Evolutionary conservation across 495 filamentous ascomycete genomes (phyloP).

Genomic region (Penicillium tannophilum): DNA sequence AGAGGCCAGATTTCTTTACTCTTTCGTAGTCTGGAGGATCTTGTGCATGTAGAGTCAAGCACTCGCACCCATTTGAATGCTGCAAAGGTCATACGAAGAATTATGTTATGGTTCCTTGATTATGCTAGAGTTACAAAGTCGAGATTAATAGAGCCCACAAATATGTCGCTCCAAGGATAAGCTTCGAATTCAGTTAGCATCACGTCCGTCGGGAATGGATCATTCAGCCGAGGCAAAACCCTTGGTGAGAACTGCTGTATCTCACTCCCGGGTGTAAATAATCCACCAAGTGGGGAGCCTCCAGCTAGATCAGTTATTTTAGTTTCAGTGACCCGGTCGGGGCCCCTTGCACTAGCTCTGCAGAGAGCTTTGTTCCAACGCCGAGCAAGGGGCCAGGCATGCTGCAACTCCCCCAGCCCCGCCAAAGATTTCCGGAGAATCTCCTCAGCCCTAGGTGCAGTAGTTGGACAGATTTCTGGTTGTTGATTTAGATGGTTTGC

Average conservation of each 20-base stretch:
- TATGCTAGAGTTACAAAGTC: not conserved
- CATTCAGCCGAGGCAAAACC: not conserved
- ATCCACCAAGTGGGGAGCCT: not conserved
- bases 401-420: slow-evolving; percentile 1
- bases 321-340: not conserved
- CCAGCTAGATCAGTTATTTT: not conserved
- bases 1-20: no score
- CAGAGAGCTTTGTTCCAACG: slow-evolving; percentile 1
- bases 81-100: no score
- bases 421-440: slow-evolving; percentile 2
- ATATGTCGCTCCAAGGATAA: slow-evolving; percentile 1
- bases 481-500: not conserved
- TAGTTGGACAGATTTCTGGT: not conserved
- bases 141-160: not conserved
- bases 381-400: slow-evolving; percentile 2
- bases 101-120: not conserved
- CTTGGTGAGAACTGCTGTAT: not conserved
- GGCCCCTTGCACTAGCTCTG: not conserved
- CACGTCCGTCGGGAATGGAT: slow-evolving; percentile 1
- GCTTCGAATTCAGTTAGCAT: not conserved
- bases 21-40: no score
- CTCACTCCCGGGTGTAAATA: not conserved
- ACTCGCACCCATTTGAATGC: no score
- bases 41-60: no score
- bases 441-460: not conserved